Evolutionary conservation across 805 yeast genomes (phyloP).

Genomic region (Maudiozyma pseudohumilis): DNA sequence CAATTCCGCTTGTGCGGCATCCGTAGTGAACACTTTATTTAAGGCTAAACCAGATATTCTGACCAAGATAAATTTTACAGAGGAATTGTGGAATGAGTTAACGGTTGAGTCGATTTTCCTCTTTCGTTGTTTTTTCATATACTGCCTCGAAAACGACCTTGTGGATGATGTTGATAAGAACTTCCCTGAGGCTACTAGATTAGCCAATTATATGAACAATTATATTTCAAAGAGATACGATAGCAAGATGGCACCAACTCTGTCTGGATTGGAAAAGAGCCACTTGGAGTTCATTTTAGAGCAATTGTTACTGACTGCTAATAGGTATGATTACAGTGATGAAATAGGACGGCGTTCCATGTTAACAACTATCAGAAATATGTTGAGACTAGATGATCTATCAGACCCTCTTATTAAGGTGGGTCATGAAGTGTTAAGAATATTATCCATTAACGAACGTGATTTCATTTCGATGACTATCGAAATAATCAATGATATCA

Average conservation of each 20-base stretch:
- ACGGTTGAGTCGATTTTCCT: slow-evolving; percentile 70
- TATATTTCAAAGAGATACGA: slow-evolving; percentile 43
- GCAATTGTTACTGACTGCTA: slow-evolving; percentile 60
- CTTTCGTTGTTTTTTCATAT: slow-evolving; percentile 54
- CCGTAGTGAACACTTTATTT: slow-evolving; percentile 56
- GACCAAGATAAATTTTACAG: slow-evolving; percentile 47
- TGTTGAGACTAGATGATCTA: slow-evolving; percentile 49
- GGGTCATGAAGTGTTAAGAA: slow-evolving; percentile 55
- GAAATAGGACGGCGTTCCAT: slow-evolving; percentile 81
- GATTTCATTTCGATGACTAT: slow-evolving; percentile 77
- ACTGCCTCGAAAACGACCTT: slow-evolving; percentile 47
- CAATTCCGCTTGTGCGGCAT: slow-evolving; percentile 56
- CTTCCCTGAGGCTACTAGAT: slow-evolving; percentile 70
- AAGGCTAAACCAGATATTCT: slow-evolving; percentile 54
- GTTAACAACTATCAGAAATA: slow-evolving; percentile 47
- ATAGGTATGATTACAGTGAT: slow-evolving; percentile 75
- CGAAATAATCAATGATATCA: slow-evolving; percentile 78
- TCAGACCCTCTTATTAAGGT: slow-evolving; percentile 44
- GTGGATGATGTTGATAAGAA: slow-evolving; percentile 50
- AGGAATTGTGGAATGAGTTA: slow-evolving; percentile 57
- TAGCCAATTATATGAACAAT: slow-evolving; percentile 48
- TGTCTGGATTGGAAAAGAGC: slow-evolving; percentile 35
- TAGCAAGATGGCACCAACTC: slow-evolving; percentile 6
- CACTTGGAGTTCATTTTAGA: slow-evolving; percentile 66
- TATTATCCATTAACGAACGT: slow-evolving; percentile 64